phyloP scores from a whole-genome alignment of 345 rosid species.

The Cardamine chenopodiifolia region DNA sequence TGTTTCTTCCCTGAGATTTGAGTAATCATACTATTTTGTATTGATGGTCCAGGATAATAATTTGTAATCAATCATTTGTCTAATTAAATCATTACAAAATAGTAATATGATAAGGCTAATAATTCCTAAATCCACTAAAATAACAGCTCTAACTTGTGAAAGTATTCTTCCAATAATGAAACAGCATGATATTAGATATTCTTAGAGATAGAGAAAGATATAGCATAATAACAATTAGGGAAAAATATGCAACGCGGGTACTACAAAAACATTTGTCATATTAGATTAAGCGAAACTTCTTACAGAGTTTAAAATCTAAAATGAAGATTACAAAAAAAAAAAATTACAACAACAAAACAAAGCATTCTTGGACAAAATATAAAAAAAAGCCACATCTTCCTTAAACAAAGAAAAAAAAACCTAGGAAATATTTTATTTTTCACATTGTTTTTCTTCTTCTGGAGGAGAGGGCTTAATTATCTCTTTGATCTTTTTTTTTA shows the following conservation, averaged over 20 bases:
- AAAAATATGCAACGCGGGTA: not conserved
- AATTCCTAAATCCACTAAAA: conserved; percentile 27
- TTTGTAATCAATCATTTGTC: conserved; percentile 41
- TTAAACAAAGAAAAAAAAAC: conserved; percentile 37
- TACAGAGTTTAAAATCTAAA: conserved; percentile 39
- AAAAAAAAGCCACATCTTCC: conserved; percentile 64
- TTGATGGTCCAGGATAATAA: conserved; percentile 29
- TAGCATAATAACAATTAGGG: not conserved
- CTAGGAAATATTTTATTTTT: not conserved
- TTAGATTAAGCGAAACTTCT: conserved; percentile 43
- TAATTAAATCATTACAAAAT: conserved; percentile 30
- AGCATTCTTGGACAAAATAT: conserved; percentile 35
- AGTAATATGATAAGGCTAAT: conserved; percentile 25
- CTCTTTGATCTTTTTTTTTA: conserved; percentile 22
- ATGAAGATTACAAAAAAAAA: conserved; percentile 14
- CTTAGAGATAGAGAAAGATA: not conserved
- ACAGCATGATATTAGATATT: conserved; percentile 18
- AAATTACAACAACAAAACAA: conserved; percentile 23
- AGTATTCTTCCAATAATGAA: conserved; percentile 35
- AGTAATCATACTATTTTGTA: conserved; percentile 5
- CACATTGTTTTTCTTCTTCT: conserved; percentile 1
- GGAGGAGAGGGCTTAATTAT: conserved; percentile 62
- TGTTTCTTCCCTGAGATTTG: conserved; percentile 24
- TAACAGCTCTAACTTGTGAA: conserved; percentile 38
- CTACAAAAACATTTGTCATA: conserved; percentile 31